A percentile compares a stretch with the other conserved stretches of the same genome.
These are phyloP conservation scores for Didymosphaeria variabile DNA, from an alignment of 2,329 filamentous ascomycete genomes.

Conservation along the genomic window DNA sequence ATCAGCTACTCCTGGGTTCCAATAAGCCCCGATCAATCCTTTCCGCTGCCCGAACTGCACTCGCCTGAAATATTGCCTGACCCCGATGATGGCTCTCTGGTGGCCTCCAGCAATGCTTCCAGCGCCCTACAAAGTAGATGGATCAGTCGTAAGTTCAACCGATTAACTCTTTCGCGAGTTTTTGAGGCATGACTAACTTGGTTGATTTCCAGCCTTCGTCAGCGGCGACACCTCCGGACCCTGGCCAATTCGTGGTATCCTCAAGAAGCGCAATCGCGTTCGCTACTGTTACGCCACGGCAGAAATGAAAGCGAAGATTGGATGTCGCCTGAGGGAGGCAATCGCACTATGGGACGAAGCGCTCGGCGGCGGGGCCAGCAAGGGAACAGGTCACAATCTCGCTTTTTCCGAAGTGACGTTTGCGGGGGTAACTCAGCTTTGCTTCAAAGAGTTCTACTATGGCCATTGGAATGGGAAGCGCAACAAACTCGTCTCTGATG, in stretches of 20 bases:
- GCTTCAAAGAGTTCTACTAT: not conserved
- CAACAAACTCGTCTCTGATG: not conserved
- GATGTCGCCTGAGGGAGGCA: not conserved
- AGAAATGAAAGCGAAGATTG: slow-evolving; percentile 1
- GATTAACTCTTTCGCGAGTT: not conserved
- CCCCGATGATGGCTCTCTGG: not conserved
- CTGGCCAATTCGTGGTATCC: slow-evolving; percentile 1
- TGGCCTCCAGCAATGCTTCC: not conserved
- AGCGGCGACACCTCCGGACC: not conserved
- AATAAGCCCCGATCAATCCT: not conserved
- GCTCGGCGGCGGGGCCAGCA: slow-evolving; percentile 2
- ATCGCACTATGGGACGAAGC: not conserved
- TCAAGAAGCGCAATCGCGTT: not conserved
- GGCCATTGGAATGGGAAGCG: not conserved
- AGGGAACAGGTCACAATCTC: slow-evolving; percentile 4
- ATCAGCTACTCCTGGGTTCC: not conserved
- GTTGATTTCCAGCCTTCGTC: not conserved
- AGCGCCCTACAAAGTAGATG: not conserved
- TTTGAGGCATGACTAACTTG: not conserved
- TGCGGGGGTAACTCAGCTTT: not conserved
- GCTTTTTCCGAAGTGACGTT: not conserved
- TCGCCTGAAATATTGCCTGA: slow-evolving; percentile 3
- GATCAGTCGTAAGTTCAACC: not conserved
- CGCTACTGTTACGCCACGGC: slow-evolving; percentile 8
- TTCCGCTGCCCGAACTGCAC: not conserved